These are phyloP conservation scores for Globisporangium yorkense DNA, from an alignment of 352 stramenopile genomes.

Conservation along the genomic window DNA sequence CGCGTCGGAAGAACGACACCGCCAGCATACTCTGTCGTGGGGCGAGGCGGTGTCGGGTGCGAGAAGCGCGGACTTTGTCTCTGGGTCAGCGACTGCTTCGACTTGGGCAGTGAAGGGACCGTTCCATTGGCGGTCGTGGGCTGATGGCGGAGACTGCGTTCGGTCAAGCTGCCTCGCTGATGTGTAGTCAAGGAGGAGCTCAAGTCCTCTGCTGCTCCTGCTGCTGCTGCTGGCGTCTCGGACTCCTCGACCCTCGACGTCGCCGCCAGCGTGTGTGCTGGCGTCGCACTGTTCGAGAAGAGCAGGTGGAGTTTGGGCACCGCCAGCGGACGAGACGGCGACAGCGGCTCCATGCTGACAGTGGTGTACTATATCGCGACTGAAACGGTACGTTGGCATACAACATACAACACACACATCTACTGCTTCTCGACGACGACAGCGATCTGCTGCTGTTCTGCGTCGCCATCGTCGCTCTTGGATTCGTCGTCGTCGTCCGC, in stretches of 20 bases:
- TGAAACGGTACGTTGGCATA: too few relatives aligned
- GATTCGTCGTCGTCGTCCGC: not conserved
- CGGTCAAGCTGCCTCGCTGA: not conserved
- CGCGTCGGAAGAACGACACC: constrained; percentile 18
- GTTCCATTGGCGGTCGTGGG: not conserved
- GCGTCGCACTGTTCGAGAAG: not conserved
- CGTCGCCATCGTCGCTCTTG: not conserved
- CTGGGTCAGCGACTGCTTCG: not conserved
- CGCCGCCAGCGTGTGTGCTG: not conserved
- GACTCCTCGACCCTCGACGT: not conserved
- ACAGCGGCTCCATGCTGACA: constrained; percentile 10
- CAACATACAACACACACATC: not conserved
- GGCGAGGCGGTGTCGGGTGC: constrained; percentile 3
- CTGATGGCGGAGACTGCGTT: not conserved
- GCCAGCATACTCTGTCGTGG: not conserved
- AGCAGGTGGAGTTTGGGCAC: constrained; percentile 16
- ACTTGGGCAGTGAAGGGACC: not conserved
- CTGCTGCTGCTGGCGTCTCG: not conserved
- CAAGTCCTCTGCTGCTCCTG: not conserved
- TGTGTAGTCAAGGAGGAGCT: too few relatives aligned
- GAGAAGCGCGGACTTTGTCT: constrained; percentile 4
- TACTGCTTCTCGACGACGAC: not conserved
- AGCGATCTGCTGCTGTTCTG: not conserved
- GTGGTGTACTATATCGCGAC: not conserved
- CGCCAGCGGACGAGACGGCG: constrained; percentile 1